Percentiles rank a stretch among this genome's conserved stretches.
Conservation (phyloP, 192 early-diverging fungal species). For the Podila minutissima region DNA sequence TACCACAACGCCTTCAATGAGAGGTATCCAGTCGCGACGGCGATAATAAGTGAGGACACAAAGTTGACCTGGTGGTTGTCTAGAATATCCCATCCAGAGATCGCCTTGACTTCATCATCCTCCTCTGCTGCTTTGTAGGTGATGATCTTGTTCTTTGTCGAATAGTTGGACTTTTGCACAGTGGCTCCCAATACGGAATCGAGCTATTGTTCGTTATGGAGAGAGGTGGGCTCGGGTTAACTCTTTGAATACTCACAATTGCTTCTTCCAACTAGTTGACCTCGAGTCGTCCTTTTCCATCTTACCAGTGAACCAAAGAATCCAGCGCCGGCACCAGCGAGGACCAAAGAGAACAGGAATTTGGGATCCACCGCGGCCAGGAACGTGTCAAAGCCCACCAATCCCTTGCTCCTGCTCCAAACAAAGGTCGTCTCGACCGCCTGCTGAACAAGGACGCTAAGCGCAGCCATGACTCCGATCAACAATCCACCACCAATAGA, state of each 20-base stretch:
- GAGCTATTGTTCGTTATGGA: slow-evolving; percentile 47
- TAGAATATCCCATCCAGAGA: slow-evolving; percentile 77
- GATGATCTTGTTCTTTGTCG: slow-evolving; percentile 68
- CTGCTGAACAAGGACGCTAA: slow-evolving; percentile 62
- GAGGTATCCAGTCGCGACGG: slow-evolving; percentile 55
- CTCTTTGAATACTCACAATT: background rate
- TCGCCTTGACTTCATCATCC: slow-evolving; percentile 57
- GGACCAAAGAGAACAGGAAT: slow-evolving; percentile 45
- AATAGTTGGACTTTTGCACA: slow-evolving; percentile 77
- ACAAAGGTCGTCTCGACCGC: slow-evolving; percentile 40
- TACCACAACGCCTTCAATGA: slow-evolving; percentile 27
- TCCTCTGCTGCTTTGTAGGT: slow-evolving; percentile 52
- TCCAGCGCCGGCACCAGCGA: slow-evolving; percentile 71
- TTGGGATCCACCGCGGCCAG: slow-evolving; percentile 39
- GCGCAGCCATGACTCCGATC: slow-evolving; percentile 70
- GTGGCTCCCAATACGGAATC: slow-evolving; percentile 92
- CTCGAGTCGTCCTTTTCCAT: background rate
- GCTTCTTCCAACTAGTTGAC: background rate
- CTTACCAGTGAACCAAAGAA: slow-evolving; percentile 78
- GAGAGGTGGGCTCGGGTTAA: background rate
- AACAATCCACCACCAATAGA: slow-evolving; percentile 79
- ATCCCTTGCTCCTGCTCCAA: slow-evolving; percentile 29
- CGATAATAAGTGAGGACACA: slow-evolving; percentile 69
- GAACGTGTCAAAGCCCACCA: slow-evolving; percentile 33
- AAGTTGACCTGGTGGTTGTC: slow-evolving; percentile 88